These are phyloP conservation scores for Urostyla sp. DNA, from an alignment of 73 alveolate species.

Conservation along the genomic window DNA sequence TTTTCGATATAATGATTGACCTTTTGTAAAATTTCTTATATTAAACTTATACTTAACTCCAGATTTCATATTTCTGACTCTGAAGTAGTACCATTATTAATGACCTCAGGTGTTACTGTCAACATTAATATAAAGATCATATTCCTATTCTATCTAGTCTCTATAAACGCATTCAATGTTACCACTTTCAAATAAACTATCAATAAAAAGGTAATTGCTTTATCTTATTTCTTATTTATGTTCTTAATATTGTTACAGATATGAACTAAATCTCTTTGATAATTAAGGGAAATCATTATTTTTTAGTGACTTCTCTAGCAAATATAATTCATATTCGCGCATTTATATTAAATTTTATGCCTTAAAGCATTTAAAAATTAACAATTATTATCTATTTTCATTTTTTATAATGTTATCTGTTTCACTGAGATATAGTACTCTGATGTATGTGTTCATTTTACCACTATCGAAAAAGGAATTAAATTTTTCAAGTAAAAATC, in stretches of 20 bases:
- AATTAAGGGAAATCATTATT: neutral
- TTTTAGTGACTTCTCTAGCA: slow-evolving; percentile 18
- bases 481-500: neutral
- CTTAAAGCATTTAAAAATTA: slow-evolving; percentile 7
- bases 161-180: slow-evolving; percentile 41
- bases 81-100: slow-evolving; percentile 83
- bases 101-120: slow-evolving; percentile 88
- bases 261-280: slow-evolving; percentile 12
- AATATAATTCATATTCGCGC: slow-evolving; percentile 33
- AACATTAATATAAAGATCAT: slow-evolving; percentile 77
- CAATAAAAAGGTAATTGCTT: neutral
- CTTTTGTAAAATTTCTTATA: slow-evolving; percentile 69
- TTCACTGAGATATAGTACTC: slow-evolving; percentile 24
- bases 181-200: slow-evolving; percentile 56
- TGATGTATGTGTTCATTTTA: slow-evolving; percentile 10
- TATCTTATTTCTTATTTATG: slow-evolving; percentile 4
- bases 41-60: slow-evolving; percentile 74
- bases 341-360: slow-evolving; percentile 26
- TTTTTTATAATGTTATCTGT: slow-evolving; percentile 3
- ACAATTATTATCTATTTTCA: neutral
- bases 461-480: slow-evolving; percentile 31
- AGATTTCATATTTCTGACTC: slow-evolving; percentile 73
- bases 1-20: slow-evolving; percentile 29
- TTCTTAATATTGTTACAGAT: neutral
- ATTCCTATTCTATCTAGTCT: neutral